Evolutionary conservation across 2,329 filamentous ascomycete genomes (phyloP).

Genomic region (Penicillium hordei): DNA sequence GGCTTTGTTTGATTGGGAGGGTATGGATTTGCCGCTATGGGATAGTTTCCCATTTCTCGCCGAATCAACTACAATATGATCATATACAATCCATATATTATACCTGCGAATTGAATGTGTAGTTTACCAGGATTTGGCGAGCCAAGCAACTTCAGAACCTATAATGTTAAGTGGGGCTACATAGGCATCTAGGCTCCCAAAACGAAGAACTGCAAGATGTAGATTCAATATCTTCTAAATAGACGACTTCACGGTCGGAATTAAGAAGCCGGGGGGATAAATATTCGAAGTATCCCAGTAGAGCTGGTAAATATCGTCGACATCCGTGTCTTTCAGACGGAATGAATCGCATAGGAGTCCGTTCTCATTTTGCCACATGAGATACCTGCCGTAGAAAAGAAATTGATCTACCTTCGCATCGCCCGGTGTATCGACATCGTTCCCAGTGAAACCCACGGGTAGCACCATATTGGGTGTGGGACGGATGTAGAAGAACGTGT

Average conservation of each 20-base stretch:
- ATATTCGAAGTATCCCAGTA: constrained; percentile 22
- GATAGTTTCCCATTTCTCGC: constrained; percentile 38
- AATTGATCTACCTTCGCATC: constrained; percentile 12
- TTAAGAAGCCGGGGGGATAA: constrained; percentile 14
- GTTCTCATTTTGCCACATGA: constrained; percentile 19
- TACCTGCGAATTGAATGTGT: neutral
- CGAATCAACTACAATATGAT: constrained; percentile 21
- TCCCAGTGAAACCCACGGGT: constrained; percentile 21
- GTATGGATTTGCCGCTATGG: constrained; percentile 38
- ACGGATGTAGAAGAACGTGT: constrained; percentile 19
- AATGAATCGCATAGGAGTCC: constrained; percentile 17
- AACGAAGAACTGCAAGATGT: neutral
- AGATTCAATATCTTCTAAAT: neutral
- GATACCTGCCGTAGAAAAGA: constrained; percentile 20
- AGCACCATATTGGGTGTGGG: constrained; percentile 15
- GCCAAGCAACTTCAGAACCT: neutral
- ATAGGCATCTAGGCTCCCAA: neutral
- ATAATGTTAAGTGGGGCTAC: neutral
- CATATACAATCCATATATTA: neutral
- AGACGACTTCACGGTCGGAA: constrained; percentile 13
- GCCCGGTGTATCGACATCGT: constrained; percentile 9
- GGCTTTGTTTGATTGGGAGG: constrained; percentile 31
- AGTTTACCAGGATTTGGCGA: neutral
- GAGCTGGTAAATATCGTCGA: constrained; percentile 18
- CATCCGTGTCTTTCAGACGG: constrained; percentile 19